A percentile compares a stretch with the other conserved stretches of the same genome.
phyloP scores from a whole-genome alignment of 2,329 filamentous ascomycete species.

The Capronia epimyces region DNA sequence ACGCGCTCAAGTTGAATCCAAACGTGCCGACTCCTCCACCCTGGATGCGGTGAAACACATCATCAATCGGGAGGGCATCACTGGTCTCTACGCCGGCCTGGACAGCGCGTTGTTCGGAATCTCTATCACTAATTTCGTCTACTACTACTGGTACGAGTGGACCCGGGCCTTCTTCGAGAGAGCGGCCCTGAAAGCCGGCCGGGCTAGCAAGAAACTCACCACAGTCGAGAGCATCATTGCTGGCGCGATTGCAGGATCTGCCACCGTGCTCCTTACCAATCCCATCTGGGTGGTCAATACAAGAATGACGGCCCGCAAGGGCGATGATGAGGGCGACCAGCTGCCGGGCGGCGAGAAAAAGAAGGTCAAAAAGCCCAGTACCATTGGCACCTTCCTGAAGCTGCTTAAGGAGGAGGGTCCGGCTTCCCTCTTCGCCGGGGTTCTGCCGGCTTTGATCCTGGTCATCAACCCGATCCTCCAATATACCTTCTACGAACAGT shows the following conservation, averaged over 20 bases:
- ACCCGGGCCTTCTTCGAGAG: slow-evolving; percentile 75
- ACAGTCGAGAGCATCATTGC: slow-evolving; percentile 93
- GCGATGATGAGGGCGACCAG: slow-evolving; percentile 43
- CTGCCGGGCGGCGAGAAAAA: slow-evolving; percentile 37
- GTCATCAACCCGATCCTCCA: slow-evolving; percentile 98
- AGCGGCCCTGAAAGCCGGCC: slow-evolving; percentile 66
- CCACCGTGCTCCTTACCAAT: slow-evolving; percentile 93
- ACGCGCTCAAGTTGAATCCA: slow-evolving; percentile 94
- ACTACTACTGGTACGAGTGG: slow-evolving; percentile 99
- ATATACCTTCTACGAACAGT: slow-evolving; percentile 97
- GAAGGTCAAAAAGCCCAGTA: slow-evolving; percentile 58
- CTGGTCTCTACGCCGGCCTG: slow-evolving; percentile 85
- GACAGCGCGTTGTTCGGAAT: slow-evolving; percentile 95
- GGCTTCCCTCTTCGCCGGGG: slow-evolving; percentile 79
- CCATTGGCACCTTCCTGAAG: slow-evolving; percentile 72
- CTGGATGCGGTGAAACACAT: slow-evolving; percentile 78
- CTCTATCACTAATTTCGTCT: slow-evolving; percentile 97
- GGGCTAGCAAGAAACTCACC: slow-evolving; percentile 73
- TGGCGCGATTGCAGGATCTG: slow-evolving; percentile 85
- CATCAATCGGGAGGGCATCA: slow-evolving; percentile 81
- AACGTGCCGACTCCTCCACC: slow-evolving; percentile 79
- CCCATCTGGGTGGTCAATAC: slow-evolving; percentile 99
- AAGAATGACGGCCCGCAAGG: slow-evolving; percentile 86
- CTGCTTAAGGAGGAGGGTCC: slow-evolving; percentile 81
- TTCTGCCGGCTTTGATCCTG: slow-evolving; percentile 84